Evolutionary conservation across 495 filamentous ascomycete species (phyloP).

Genomic region (Podospora pseudopauciseta): DNA sequence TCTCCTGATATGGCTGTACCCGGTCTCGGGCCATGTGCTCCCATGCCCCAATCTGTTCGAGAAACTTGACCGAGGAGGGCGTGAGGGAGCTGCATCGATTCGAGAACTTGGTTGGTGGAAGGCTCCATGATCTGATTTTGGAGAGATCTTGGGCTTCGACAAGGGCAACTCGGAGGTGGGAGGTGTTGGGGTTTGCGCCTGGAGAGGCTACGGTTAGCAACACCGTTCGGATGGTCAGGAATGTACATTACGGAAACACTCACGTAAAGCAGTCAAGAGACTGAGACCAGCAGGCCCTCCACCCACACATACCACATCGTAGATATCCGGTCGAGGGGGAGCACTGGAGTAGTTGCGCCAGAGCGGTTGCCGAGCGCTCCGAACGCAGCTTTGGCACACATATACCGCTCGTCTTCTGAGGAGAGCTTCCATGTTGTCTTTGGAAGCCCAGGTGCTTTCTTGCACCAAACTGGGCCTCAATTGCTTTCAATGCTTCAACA

Average conservation of each 20-base stretch:
- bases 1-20: slow-evolving; percentile 84
- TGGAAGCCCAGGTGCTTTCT: background rate
- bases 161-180: slow-evolving; percentile 77
- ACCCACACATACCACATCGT: slow-evolving; percentile 93
- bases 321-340: slow-evolving; percentile 56
- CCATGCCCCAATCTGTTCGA: slow-evolving; percentile 83
- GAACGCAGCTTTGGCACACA: slow-evolving; percentile 47
- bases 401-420: slow-evolving; percentile 27
- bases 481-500: background rate
- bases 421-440: slow-evolving; percentile 24
- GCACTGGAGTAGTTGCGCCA: slow-evolving; percentile 39
- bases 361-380: slow-evolving; percentile 31
- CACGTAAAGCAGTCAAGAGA: slow-evolving; percentile 81
- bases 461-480: background rate
- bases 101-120: slow-evolving; percentile 69
- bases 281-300: slow-evolving; percentile 94
- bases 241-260: slow-evolving; percentile 23
- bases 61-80: slow-evolving; percentile 69
- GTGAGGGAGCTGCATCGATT: slow-evolving; percentile 95
- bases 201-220: slow-evolving; percentile 11
- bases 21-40: slow-evolving; percentile 62
- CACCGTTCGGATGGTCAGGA: background rate
- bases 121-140: slow-evolving; percentile 59
- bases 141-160: slow-evolving; percentile 82
- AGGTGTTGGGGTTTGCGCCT: slow-evolving; percentile 68